Evolutionary conservation across 192 early-diverging fungal genomes (phyloP).

Genomic region (Glomus cerebriforme): DNA sequence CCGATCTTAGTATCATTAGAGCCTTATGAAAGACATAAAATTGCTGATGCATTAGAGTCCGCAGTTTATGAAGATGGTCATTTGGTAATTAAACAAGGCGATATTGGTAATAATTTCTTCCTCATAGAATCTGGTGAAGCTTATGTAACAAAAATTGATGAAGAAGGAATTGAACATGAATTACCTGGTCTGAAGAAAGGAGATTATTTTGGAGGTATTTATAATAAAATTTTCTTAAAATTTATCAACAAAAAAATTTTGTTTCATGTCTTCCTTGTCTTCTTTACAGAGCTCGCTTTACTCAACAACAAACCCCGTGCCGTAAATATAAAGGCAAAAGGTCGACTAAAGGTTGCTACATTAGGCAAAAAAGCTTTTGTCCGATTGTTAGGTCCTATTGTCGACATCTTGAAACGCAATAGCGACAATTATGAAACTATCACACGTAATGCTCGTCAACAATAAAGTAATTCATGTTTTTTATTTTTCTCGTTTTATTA

Average conservation of each 20-base stretch:
- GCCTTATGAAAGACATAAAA: slow-evolving; percentile 97
- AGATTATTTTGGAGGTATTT: slow-evolving; percentile 92
- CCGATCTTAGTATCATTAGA: slow-evolving; percentile 85
- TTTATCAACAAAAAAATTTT: background rate
- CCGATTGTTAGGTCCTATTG: slow-evolving; percentile 90
- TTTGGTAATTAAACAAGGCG: slow-evolving; percentile 88
- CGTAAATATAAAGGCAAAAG: slow-evolving; percentile 85
- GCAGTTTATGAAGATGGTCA: slow-evolving; percentile 83
- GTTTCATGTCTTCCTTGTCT: too few species aligned
- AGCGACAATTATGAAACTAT: slow-evolving; percentile 82
- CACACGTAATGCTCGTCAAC: slow-evolving; percentile 45
- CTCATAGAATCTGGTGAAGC: slow-evolving; percentile 94
- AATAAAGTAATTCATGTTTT: background rate
- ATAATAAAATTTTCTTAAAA: slow-evolving; percentile 14
- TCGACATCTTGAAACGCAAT: slow-evolving; percentile 95
- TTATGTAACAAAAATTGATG: slow-evolving; percentile 76
- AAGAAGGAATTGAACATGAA: slow-evolving; percentile 75
- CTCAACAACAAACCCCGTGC: slow-evolving; percentile 92
- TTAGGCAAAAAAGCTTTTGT: slow-evolving; percentile 95
- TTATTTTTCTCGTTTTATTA: background rate
- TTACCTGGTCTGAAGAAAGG: slow-evolving; percentile 76
- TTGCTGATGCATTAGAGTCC: slow-evolving; percentile 97
- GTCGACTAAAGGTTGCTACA: slow-evolving; percentile 92
- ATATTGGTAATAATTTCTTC: slow-evolving; percentile 92
- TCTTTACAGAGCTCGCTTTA: slow-evolving; percentile 82